Conservation (phyloP, 2,329 filamentous ascomycete genomes). For the Alternaria postmessia region DNA sequence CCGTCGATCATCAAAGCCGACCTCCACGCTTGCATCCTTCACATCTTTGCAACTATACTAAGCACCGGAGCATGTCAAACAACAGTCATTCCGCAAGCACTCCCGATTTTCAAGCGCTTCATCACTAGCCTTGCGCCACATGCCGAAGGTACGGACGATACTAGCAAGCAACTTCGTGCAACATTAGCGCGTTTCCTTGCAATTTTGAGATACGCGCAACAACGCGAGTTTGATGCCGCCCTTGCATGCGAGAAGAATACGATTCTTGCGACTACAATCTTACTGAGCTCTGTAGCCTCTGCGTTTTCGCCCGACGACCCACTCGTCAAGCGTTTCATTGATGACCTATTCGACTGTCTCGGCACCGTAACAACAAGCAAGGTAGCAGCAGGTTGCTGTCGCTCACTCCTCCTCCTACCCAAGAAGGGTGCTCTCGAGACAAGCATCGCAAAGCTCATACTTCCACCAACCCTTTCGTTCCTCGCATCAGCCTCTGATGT, state of each 20-base stretch:
- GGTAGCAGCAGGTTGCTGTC: conserved; percentile 88
- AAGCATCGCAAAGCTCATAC: conserved; percentile 76
- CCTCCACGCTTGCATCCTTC: conserved; percentile 92
- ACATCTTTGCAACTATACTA: conserved; percentile 94
- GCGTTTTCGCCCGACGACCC: conserved; percentile 77
- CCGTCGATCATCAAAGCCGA: conserved; percentile 96
- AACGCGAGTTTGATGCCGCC: conserved; percentile 77
- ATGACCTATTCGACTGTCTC: conserved; percentile 86
- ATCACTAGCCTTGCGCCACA: conserved; percentile 72
- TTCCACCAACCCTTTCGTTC: conserved; percentile 80
- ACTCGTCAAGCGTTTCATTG: conserved; percentile 75
- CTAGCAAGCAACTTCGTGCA: conserved; percentile 76
- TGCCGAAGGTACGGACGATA: conserved; percentile 58
- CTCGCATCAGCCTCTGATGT: conserved; percentile 67
- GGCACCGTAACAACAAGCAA: conserved; percentile 82
- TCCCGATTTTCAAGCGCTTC: conserved; percentile 93
- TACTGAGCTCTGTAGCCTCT: conserved; percentile 82
- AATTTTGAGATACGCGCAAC: conserved; percentile 79
- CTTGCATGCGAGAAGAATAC: conserved; percentile 92
- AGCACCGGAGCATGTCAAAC: conserved; percentile 87
- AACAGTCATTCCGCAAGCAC: conserved; percentile 84
- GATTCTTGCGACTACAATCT: conserved; percentile 84
- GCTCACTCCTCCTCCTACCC: conserved; percentile 78
- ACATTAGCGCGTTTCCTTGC: conserved; percentile 83
- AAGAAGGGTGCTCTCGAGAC: conserved; percentile 54